Conservation (phyloP, 495 filamentous ascomycete species). For the Letharia lupina region DNA sequence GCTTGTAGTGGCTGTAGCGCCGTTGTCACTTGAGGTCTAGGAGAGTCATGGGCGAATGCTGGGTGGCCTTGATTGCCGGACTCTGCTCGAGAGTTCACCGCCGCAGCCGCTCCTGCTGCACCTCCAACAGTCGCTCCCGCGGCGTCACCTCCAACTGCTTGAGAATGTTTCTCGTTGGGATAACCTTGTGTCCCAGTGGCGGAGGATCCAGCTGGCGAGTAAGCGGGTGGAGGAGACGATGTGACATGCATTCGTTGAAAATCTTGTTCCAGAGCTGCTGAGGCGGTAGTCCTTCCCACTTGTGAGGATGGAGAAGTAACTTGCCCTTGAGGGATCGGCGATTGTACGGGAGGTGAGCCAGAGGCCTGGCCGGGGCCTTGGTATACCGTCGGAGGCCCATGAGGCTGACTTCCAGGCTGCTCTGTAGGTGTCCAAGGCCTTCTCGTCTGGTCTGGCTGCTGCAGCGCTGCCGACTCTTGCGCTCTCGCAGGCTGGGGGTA, state of each 20-base stretch:
- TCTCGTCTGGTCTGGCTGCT: slow-evolving; percentile 40
- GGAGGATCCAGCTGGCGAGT: slow-evolving; percentile 63
- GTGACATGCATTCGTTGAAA: slow-evolving; percentile 79
- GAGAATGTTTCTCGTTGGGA: slow-evolving; percentile 65
- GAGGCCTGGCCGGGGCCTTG: slow-evolving; percentile 59
- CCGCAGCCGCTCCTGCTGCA: slow-evolving; percentile 15
- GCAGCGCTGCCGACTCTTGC: slow-evolving; percentile 35
- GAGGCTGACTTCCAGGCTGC: slow-evolving; percentile 74
- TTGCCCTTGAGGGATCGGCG: slow-evolving; percentile 25
- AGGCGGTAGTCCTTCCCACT: slow-evolving; percentile 28
- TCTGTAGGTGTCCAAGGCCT: slow-evolving; percentile 97
- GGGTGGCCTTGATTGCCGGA: slow-evolving; percentile 59
- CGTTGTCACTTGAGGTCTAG: slow-evolving; percentile 36
- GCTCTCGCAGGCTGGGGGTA: slow-evolving; percentile 47
- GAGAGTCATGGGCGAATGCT: slow-evolving; percentile 73
- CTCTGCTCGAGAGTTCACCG: slow-evolving; percentile 27
- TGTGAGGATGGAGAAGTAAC: slow-evolving; percentile 17
- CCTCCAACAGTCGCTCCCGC: slow-evolving; percentile 29
- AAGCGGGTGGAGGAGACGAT: slow-evolving; percentile 82
- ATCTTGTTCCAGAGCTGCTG: slow-evolving; percentile 73
- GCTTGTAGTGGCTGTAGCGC: slow-evolving; percentile 31
- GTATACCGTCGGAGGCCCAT: slow-evolving; percentile 88
- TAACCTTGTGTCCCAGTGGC: slow-evolving; percentile 50
- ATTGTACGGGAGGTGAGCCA: slow-evolving; percentile 21
- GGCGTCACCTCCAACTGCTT: slow-evolving; percentile 28